phyloP scores from a whole-genome alignment of 192 early-diverging fungal genomes.

The Haplosporangium gracile region DNA sequence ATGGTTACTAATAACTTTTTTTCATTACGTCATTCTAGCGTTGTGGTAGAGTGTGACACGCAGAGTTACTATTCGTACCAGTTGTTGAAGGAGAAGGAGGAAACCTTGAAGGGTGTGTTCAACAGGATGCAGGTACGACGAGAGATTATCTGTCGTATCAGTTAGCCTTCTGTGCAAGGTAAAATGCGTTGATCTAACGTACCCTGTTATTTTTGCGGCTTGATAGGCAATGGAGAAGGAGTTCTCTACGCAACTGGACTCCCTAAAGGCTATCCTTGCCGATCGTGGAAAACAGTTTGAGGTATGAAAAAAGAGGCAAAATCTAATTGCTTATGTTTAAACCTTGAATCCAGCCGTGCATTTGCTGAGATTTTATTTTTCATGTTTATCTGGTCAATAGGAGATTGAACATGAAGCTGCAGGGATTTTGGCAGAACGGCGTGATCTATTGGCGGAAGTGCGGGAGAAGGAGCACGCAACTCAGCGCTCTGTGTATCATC shows the following conservation, averaged over 20 bases:
- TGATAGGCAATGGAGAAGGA: slow-evolving; percentile 43
- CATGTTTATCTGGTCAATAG: slow-evolving; percentile 3
- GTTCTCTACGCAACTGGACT: slow-evolving; percentile 27
- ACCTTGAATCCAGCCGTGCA: neutral
- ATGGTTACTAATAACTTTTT: neutral
- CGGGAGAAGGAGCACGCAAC: slow-evolving; percentile 42
- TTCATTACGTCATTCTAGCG: neutral
- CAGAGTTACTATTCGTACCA: slow-evolving; percentile 46
- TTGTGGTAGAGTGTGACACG: slow-evolving; percentile 45
- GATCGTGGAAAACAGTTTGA: slow-evolving; percentile 30
- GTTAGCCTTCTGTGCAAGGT: neutral
- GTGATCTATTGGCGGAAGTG: slow-evolving; percentile 36
- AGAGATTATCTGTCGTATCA: neutral
- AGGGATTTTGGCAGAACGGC: slow-evolving; percentile 23
- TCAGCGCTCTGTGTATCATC: slow-evolving; percentile 46
- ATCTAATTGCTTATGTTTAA: neutral
- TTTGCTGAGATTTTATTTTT: neutral
- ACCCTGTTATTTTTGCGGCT: neutral
- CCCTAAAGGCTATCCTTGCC: slow-evolving; percentile 21
- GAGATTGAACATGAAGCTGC: slow-evolving; percentile 34
- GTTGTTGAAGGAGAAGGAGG: slow-evolving; percentile 47
- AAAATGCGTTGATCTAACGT: neutral
- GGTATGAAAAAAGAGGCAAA: neutral
- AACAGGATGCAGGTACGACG: slow-evolving; percentile 35
- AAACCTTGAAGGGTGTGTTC: slow-evolving; percentile 21